phyloP scores from a whole-genome alignment of 768 basidiomycete species.

The Tylopilus balloui region DNA sequence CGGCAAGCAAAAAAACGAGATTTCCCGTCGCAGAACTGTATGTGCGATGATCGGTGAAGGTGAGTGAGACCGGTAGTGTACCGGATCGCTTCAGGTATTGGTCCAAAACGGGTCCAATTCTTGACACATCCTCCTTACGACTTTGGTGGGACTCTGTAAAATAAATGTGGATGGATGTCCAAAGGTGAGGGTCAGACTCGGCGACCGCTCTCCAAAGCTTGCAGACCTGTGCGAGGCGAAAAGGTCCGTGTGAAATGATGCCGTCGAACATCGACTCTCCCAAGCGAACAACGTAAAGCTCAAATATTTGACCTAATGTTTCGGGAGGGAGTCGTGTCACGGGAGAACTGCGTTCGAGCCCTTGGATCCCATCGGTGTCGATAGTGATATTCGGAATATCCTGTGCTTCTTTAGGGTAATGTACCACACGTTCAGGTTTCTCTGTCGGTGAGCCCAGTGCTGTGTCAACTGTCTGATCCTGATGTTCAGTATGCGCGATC shows the following conservation, averaged over 20 bases:
- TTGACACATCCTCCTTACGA: slow-evolving; percentile 3
- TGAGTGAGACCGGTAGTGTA: slow-evolving; percentile 14
- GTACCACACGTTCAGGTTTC: not conserved
- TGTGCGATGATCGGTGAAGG: slow-evolving; percentile 20
- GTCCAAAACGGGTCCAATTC: slow-evolving; percentile 3
- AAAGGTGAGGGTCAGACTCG: slow-evolving; percentile 15
- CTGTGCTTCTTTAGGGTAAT: not conserved
- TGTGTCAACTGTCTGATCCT: not conserved
- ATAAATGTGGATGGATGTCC: slow-evolving; percentile 18
- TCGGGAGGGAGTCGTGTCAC: slow-evolving; percentile 23
- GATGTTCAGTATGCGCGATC: not conserved
- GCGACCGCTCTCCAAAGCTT: slow-evolving; percentile 14
- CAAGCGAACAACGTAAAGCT: not conserved
- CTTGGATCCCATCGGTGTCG: not conserved
- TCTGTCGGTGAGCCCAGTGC: not conserved
- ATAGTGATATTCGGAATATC: not conserved
- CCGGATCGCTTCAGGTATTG: slow-evolving; percentile 13
- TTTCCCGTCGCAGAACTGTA: slow-evolving; percentile 1
- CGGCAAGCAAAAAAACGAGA: slow-evolving; percentile 12
- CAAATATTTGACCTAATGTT: slow-evolving; percentile 31
- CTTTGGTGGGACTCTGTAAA: not conserved
- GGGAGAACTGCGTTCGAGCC: not conserved
- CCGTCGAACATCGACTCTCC: not conserved
- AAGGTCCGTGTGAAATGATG: not conserved
- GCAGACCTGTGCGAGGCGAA: slow-evolving; percentile 19